These are phyloP conservation scores for Lepidium sativum DNA, from an alignment of 345 rosid species.

Conservation along the genomic window DNA sequence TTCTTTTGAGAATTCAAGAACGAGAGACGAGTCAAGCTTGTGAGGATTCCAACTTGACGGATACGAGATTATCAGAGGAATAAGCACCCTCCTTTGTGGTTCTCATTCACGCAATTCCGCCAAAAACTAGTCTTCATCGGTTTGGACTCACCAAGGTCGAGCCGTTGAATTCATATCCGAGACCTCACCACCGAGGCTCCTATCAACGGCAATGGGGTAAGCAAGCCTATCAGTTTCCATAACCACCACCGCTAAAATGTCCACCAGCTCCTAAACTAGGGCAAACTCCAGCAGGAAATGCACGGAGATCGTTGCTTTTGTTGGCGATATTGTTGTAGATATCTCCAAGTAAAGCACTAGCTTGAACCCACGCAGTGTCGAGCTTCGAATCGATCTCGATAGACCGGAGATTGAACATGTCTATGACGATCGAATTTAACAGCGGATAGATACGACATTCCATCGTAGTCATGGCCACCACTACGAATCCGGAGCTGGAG, in stretches of 20 bases:
- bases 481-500: constrained; percentile 46
- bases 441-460: constrained; percentile 37
- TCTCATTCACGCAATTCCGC: too few relatives aligned
- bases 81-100: too few relatives aligned
- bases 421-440: constrained; percentile 42
- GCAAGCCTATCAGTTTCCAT: too few relatives aligned
- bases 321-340: constrained; percentile 37
- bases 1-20: too few relatives aligned
- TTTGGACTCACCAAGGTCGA: too few relatives aligned
- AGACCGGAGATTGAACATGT: constrained; percentile 39
- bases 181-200: too few relatives aligned
- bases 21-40: too few relatives aligned
- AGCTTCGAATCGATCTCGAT: constrained; percentile 23
- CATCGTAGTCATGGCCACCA: constrained; percentile 72
- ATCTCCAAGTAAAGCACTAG: constrained; percentile 56
- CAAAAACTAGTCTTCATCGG: too few relatives aligned
- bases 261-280: constrained; percentile 51
- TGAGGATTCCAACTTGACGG: too few relatives aligned
- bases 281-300: constrained; percentile 54
- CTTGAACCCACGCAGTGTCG: constrained; percentile 43
- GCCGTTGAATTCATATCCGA: too few relatives aligned
- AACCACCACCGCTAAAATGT: constrained; percentile 51
- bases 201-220: too few relatives aligned
- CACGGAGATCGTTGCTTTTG: constrained; percentile 38
- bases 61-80: too few relatives aligned